phyloP scores from a whole-genome alignment of 2,329 filamentous ascomycete species.

The Delphinella strobiligena region DNA sequence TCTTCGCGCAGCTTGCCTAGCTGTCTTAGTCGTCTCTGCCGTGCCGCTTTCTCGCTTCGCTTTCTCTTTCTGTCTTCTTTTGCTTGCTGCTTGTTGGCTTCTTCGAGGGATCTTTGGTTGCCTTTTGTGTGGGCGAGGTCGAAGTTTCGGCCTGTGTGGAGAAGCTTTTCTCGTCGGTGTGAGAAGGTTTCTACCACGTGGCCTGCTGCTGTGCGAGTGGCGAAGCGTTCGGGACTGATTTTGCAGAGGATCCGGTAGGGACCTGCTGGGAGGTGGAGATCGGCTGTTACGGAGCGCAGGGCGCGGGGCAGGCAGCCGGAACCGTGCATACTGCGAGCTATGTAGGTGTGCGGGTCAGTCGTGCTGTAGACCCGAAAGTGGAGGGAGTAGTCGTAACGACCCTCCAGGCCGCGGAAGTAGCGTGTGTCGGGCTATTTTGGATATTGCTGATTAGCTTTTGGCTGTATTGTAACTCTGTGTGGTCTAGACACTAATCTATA shows the following conservation, averaged over 20 bases:
- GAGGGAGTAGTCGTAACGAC: conserved; percentile 44
- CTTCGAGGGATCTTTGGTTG: conserved; percentile 39
- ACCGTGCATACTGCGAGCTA: conserved; percentile 21
- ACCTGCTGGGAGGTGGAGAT: conserved; percentile 59
- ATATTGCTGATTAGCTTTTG: too few species aligned
- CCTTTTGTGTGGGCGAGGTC: conserved; percentile 60
- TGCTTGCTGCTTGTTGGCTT: conserved; percentile 25
- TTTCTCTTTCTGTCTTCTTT: conserved; percentile 21
- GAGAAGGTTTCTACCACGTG: conserved; percentile 57
- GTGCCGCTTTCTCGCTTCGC: conserved; percentile 19
- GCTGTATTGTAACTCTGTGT: too few species aligned
- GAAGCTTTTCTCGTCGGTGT: conserved; percentile 57
- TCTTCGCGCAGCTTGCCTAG: conserved; percentile 12
- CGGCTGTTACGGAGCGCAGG: conserved; percentile 63
- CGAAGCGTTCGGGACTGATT: conserved; percentile 52
- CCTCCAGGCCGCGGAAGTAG: conserved; percentile 47
- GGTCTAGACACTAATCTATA: too few species aligned
- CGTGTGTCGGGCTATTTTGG: conserved; percentile 45
- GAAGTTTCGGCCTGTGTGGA: conserved; percentile 56
- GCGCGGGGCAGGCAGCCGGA: conserved; percentile 33
- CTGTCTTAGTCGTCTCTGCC: conserved; percentile 4
- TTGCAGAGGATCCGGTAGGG: conserved; percentile 67
- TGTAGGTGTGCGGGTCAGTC: conserved; percentile 18
- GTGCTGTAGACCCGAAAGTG: conserved; percentile 49
- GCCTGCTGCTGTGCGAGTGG: conserved; percentile 44